phyloP scores from a whole-genome alignment of 352 stramenopile genomes.

The Thalassiosira livingstoniorum region DNA sequence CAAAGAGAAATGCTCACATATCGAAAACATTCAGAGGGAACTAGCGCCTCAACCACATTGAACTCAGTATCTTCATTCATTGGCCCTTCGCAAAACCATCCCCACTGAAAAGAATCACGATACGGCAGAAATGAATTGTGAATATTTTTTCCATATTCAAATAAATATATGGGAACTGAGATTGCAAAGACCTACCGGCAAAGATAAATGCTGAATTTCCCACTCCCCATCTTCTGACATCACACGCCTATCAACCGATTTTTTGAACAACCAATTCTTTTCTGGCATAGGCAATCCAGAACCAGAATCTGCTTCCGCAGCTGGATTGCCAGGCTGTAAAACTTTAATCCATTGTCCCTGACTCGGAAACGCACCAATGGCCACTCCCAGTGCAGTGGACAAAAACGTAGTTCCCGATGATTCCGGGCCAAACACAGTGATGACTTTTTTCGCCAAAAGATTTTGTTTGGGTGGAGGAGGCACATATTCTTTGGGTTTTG shows the following conservation, averaged over 20 bases:
- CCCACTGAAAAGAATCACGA: too few species aligned
- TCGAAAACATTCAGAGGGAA: constrained; percentile 40
- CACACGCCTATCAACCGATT: background rate
- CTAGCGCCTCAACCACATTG: constrained; percentile 35
- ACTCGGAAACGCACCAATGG: background rate
- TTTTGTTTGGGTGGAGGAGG: background rate
- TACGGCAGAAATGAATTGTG: too few species aligned
- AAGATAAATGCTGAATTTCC: constrained; percentile 29
- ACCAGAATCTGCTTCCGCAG: background rate
- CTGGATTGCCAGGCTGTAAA: background rate
- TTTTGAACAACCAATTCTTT: background rate
- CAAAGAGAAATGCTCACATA: too few species aligned
- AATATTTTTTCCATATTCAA: too few species aligned
- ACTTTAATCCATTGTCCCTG: constrained; percentile 3
- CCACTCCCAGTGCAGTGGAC: background rate
- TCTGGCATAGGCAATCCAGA: background rate
- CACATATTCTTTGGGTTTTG: constrained; percentile 3
- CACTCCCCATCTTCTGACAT: constrained; percentile 5
- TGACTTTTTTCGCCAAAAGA: constrained; percentile 32
- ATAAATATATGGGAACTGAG: too few species aligned
- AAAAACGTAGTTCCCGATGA: constrained; percentile 10
- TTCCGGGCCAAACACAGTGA: constrained; percentile 43
- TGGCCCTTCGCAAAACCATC: too few species aligned
- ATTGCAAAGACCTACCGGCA: too few species aligned
- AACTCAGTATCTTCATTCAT: background rate